Base-by-base conservation (phyloP, 352 stramenopile genomes). In the Globisporangium polare region DNA sequence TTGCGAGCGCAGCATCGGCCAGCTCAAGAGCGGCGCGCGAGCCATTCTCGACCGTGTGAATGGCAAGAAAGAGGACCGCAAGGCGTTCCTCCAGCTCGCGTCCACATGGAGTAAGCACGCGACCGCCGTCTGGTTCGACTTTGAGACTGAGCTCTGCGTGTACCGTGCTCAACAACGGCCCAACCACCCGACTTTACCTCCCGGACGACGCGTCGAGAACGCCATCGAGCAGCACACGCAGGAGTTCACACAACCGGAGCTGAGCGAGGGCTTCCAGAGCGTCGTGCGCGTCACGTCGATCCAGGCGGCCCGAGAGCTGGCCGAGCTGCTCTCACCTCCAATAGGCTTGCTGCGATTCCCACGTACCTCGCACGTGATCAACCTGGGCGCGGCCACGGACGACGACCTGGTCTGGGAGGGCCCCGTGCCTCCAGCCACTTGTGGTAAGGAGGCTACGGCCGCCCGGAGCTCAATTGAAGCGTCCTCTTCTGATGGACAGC, bases 41-140 rank as follows among this genome's bases (percentile, higher is more conserved):
- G 72, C 62, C 9, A 79, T 89, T 29, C 47, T 89, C 0, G 80
- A 89, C 53, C 75, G 77, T 18, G 86, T 79, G 67, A 89, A 89
- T 29, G 80, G 75, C 4, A 66, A 76, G 37, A 41, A 47, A 22
- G 68, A 62, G 10, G 80, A 89, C 53, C 73, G 80, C 2, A 53
- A 68, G 31, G 43, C 58, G 22, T 87, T 87, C 42, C 49, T 89
- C 5, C 53, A 60, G 15, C 74, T 86, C 6, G 77, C 77, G 1
- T 55, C 66, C 5, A 77, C 61, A 0, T 89, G 80, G 80, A 79
- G 67, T 59, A 66, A 65, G 9, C 80, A 89, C 24, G 71, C 80
- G 6, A 89, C 77, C 0, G 80, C 72, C 6, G 65, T 87, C n/a
- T 84, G 78, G 63, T 89, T 89, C 27, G 80, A 89, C 35, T 69